Evolutionary conservation across 2,329 filamentous ascomycete species (phyloP), one percentile per base, ranked within the genome.

Genomic region (Chrysosporium queenslandicum): DNA sequence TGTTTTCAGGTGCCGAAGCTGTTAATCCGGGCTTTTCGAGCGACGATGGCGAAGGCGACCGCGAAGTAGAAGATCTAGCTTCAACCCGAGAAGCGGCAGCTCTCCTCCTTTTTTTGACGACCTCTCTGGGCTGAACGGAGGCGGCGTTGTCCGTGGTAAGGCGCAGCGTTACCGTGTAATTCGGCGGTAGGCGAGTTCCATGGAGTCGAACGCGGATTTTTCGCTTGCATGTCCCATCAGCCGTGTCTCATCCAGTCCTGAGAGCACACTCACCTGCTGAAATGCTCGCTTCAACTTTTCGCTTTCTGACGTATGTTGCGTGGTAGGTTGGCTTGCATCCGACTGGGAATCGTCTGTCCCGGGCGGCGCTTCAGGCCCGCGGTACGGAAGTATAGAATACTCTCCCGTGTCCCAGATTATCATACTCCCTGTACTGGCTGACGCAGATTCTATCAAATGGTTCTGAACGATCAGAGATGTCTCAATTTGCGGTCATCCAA

Each of bases 341-440:
- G 40, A 63, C 20, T 48, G 50, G 14, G 61, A 63, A 18, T 65
- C 60, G 2, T 72, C 67, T 40, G 71, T 72, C 51, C 68, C 61
- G 36, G 65, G 63, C 1, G 56, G 56, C 2, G 54, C 53, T 2
- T 68, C 62, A 2, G 32, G 46, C 0, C 61, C 61, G 45, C 67
- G 60, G 46, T 73, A 68, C 6, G 76, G 72, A 11, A 83, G 66
- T 9, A 82, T 62, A 40, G 73, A 70, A 58, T 81, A 83, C 29
- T 75, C 76, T 2, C 79, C 80, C 1, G 77, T 80, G 58, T 82
- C 80, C 80, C 80, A 83, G 37, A 83, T 77, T 8, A 83, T 67
- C 53, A 83, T 70, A 7, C 77, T 80, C 1, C 79, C 80, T 2
- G 78, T 80, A 12, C 68, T 64, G 1, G 60, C 27, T 2, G 77